phyloP scores from a whole-genome alignment of 306 rosid species.

The Quillaja saponaria region DNA sequence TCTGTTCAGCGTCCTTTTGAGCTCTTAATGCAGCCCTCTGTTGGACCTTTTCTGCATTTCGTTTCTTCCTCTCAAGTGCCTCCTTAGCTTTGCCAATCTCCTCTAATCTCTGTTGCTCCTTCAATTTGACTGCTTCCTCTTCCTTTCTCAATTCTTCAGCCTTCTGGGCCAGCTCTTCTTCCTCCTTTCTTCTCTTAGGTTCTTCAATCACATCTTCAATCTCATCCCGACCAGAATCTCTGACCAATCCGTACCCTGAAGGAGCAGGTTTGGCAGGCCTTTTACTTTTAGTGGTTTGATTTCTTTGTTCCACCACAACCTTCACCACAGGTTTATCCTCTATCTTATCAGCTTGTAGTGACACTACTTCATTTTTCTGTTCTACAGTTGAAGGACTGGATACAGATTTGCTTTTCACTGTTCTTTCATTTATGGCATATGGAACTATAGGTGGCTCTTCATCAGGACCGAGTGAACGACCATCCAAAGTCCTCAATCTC shows the following conservation, averaged over 20 bases:
- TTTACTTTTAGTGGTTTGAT: slow-evolving; percentile 39
- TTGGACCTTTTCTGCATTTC: slow-evolving; percentile 69
- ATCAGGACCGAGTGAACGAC: slow-evolving; percentile 77
- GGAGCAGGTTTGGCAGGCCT: slow-evolving; percentile 44
- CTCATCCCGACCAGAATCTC: slow-evolving; percentile 46
- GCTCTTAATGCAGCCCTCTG: slow-evolving; percentile 71
- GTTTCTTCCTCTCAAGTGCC: slow-evolving; percentile 70
- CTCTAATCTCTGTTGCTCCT: slow-evolving; percentile 68
- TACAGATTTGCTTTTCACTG: slow-evolving; percentile 36
- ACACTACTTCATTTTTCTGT: slow-evolving; percentile 41
- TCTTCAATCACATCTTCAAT: slow-evolving; percentile 43
- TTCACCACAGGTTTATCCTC: slow-evolving; percentile 41
- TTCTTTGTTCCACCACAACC: slow-evolving; percentile 38
- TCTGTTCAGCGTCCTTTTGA: slow-evolving; percentile 80
- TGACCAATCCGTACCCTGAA: slow-evolving; percentile 31
- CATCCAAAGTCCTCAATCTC: slow-evolving; percentile 79
- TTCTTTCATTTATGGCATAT: slow-evolving; percentile 36
- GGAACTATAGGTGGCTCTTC: slow-evolving; percentile 74
- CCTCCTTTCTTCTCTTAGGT: slow-evolving; percentile 61
- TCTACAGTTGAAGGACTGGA: slow-evolving; percentile 38
- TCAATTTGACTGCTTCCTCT: slow-evolving; percentile 63
- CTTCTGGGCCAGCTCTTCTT: slow-evolving; percentile 61
- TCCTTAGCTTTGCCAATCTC: slow-evolving; percentile 83
- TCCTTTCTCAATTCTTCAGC: slow-evolving; percentile 69
- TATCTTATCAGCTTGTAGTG: slow-evolving; percentile 36